Base-by-base conservation (phyloP, 1,139 yeast species). In the Geotrichum candidum region DNA sequence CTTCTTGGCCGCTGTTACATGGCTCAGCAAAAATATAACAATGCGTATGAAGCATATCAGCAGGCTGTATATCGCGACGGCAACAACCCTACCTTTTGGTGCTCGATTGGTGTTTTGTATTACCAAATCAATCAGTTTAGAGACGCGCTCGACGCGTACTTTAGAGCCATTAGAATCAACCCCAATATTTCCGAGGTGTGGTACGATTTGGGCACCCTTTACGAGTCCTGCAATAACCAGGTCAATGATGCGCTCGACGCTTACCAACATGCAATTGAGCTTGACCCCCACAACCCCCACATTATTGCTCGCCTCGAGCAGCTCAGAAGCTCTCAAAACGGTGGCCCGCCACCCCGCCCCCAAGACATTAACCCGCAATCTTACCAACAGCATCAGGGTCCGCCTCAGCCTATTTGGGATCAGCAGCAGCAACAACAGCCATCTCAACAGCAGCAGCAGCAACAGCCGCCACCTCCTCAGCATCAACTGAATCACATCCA, bases 41-140 rank as follows among this genome's bases (percentile, higher is more conserved):
- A 95, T 58, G 98, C 99, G 2, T 94, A 94, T 75, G 98, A 94
- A 73, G 96, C 98, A 0, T 94, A 94, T 82, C 99, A 94, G 77
- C 98, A 92, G 74, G 99, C 99, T 6, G 99, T 94, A 61, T 94
- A 94, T 74, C 84, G 97, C 65, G 99, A 94, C 74, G 88, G 96
- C 45, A 83, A 97, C 72, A 94, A 94, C 74, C 98, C 99, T 62
- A 94, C 97, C 1, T 94, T 94, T 78, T 94, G 99, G 99, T 94
- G 99, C 75, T 90, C 97, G 35, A 94, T 94, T 72, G 99, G 99
- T 73, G 98, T 94, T 11, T 81, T 94, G 64, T 94, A 94, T 77
- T 94, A 92, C 75, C 97, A 94, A 76, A 92, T 94, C 65, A 86
- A 94, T 62, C 99, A 94, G 77, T 94, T 90, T 77, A 83, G 97